These are phyloP conservation scores for Excoecaria cochinchinensis DNA, from an alignment of 345 rosid species.

Conservation along the genomic window DNA sequence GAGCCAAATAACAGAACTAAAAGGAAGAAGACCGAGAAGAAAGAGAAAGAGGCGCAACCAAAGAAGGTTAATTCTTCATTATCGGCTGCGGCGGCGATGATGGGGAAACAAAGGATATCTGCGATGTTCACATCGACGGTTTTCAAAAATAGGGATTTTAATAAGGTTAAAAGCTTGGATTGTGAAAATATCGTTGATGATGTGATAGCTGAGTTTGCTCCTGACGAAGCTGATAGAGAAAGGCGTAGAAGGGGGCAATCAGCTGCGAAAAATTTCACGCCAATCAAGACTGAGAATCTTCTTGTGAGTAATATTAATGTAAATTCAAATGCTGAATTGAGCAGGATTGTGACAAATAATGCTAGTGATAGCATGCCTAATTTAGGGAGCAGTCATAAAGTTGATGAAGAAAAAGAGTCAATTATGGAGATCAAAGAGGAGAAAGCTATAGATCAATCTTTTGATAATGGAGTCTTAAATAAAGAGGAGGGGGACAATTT, in stretches of 20 bases:
- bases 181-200: slow-evolving; percentile 75
- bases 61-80: slow-evolving; percentile 61
- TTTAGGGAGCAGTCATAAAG: slow-evolving; percentile 13
- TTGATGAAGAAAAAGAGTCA: slow-evolving; percentile 27
- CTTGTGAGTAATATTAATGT: slow-evolving; percentile 15
- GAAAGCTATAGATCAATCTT: slow-evolving; percentile 11
- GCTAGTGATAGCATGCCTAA: background rate
- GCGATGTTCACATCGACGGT: slow-evolving; percentile 75
- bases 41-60: slow-evolving; percentile 29
- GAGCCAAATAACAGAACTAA: slow-evolving; percentile 22
- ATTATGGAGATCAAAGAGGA: slow-evolving; percentile 31
- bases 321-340: slow-evolving; percentile 12
- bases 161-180: slow-evolving; percentile 45
- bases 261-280: background rate
- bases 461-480: slow-evolving; percentile 16
- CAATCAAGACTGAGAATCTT: slow-evolving; percentile 32
- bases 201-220: slow-evolving; percentile 74
- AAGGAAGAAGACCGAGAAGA: slow-evolving; percentile 57
- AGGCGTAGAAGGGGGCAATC: slow-evolving; percentile 51
- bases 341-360: background rate
- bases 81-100: slow-evolving; percentile 76
- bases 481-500: slow-evolving; percentile 26
- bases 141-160: slow-evolving; percentile 66
- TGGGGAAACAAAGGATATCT: slow-evolving; percentile 81
- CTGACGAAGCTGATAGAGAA: slow-evolving; percentile 72